phyloP scores from a whole-genome alignment of 805 yeast species.

The Metschnikowia chrysomelidarum region DNA sequence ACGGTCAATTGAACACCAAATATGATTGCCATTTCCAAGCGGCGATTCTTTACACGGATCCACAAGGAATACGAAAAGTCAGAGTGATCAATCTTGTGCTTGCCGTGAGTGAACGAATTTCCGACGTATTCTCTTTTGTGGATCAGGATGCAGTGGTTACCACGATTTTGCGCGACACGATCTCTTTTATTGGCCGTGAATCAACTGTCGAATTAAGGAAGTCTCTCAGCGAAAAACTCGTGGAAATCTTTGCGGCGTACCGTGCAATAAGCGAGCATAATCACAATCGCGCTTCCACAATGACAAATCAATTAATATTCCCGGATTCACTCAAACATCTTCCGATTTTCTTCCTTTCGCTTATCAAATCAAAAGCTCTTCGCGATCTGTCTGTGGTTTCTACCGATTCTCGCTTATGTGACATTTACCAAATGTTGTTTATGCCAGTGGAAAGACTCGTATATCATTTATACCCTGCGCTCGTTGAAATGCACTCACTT shows the following conservation, averaged over 20 bases:
- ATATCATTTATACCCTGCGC: constrained; percentile 74
- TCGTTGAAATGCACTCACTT: constrained; percentile 69
- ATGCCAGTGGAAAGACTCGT: constrained; percentile 57
- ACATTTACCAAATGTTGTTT: constrained; percentile 48
- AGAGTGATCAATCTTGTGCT: constrained; percentile 83
- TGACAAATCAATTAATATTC: constrained; percentile 63
- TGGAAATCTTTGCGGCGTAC: constrained; percentile 49
- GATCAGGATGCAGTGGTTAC: constrained; percentile 56
- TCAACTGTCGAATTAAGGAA: constrained; percentile 37
- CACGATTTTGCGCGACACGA: constrained; percentile 39
- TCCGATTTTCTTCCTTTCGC: constrained; percentile 63
- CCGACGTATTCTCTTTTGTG: constrained; percentile 73
- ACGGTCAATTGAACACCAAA: constrained; percentile 66
- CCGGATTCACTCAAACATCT: constrained; percentile 79
- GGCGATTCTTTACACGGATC: constrained; percentile 80
- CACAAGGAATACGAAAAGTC: constrained; percentile 73
- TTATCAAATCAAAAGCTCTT: constrained; percentile 67
- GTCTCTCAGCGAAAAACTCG: constrained; percentile 39
- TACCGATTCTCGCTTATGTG: constrained; percentile 65
- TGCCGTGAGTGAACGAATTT: constrained; percentile 71
- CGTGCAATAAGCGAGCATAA: constrained; percentile 45
- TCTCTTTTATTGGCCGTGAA: constrained; percentile 41
- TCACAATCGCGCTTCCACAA: constrained; percentile 34
- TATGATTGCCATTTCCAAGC: constrained; percentile 88
- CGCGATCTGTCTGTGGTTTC: constrained; percentile 45